Base-by-base conservation (phyloP, 1,284 basidiomycete genomes). In the Microbotryomycetes sp. region DNA sequence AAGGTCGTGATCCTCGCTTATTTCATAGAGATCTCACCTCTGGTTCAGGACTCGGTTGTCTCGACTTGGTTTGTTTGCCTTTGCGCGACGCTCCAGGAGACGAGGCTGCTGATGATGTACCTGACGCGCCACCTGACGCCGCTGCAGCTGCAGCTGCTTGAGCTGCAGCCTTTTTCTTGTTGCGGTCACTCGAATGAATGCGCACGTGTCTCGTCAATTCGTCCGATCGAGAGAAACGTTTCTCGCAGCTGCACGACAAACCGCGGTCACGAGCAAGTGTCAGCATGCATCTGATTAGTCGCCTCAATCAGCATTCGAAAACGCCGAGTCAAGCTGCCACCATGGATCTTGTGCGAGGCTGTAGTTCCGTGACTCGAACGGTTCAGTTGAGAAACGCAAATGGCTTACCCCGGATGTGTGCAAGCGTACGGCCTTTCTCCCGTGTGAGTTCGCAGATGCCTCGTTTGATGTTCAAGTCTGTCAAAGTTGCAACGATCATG, bases 351-450 rank as follows among this genome's bases (percentile, higher is more conserved):
- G 19, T n/a, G 14, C 28, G 14, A 9, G 14, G 47, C 47, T n/a
- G 23, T n/a, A 22, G 47, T 26, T 49, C 47, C 47, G 47, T 49
- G 12, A 23, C 12, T 22, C 47, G 23, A 22, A n/a, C 47, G 47
- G 23, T 22, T 23, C n/a, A 22, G 22, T 15, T 36, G 29, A 25
- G 29, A 52, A 53, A n/a, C 23, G 25, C 31, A 14, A n/a, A 31
- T 14, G 30, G 58, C 59, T 32, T 22, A 69, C 67, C 86, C 85
- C 1, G 90, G 86, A 76, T 88, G 91, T 1, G 85, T 88, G 81
- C 94, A 98, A 32, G 85, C 83, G 74, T 97, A 97, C 1, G 94
- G 94, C 74, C 96, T 97, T 77, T 97, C 94, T 70, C 94, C 94
- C 0, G 94, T 98, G 76, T 98, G 94, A 0, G 93, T 98, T 61